phyloP scores from a whole-genome alignment of 805 yeast genomes.

The Hanseniaspora pseudoguilliermondii region DNA sequence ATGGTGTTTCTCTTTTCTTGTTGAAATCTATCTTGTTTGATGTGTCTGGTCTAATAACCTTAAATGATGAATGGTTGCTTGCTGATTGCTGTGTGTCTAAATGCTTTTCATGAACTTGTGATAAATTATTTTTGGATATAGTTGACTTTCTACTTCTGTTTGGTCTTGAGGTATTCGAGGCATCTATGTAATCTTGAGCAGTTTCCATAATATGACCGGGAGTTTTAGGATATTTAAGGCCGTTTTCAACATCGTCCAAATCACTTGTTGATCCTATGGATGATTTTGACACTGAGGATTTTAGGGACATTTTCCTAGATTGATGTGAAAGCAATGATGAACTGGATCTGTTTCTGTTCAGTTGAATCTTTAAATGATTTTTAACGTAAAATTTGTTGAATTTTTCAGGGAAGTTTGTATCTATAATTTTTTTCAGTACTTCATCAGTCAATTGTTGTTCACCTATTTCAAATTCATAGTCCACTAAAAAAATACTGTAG shows the following conservation, averaged over 20 bases:
- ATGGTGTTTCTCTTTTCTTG: conserved; percentile 65
- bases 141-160: conserved; percentile 16
- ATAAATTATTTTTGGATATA: conserved; percentile 16
- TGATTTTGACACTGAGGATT: conserved; percentile 22
- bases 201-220: conserved; percentile 24
- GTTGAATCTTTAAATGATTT: conserved; percentile 19
- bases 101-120: conserved; percentile 23
- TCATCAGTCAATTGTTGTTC: conserved; percentile 31
- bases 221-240: conserved; percentile 24
- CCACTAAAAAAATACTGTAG: conserved; percentile 48
- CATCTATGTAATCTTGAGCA: neutral
- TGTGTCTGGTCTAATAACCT: conserved; percentile 51
- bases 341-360: conserved; percentile 17
- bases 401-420: neutral
- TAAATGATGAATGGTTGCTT: conserved; percentile 35
- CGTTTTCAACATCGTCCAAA: conserved; percentile 14
- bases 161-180: conserved; percentile 15
- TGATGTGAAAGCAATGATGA: conserved; percentile 16
- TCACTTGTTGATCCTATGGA: conserved; percentile 8
- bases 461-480: conserved; percentile 50
- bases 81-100: neutral
- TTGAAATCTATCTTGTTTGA: conserved; percentile 71
- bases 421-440: conserved; percentile 27
- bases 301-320: conserved; percentile 22
- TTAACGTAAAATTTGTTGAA: conserved; percentile 21